These are phyloP conservation scores for Trypanosoma theileri DNA, from an alignment of 208 protist genomes.

Conservation along the genomic window DNA sequence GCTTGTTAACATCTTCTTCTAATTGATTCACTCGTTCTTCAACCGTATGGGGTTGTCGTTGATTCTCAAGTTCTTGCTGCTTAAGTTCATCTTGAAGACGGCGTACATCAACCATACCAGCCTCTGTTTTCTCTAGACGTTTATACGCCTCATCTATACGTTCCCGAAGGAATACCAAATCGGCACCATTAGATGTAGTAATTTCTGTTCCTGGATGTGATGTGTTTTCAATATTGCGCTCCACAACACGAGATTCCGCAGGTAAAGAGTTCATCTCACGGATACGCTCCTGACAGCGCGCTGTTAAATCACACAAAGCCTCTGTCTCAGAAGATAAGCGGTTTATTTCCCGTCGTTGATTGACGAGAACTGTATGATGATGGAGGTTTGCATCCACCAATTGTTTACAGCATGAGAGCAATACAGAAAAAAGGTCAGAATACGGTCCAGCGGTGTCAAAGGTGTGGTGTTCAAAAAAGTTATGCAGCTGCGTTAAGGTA, in stretches of 20 bases:
- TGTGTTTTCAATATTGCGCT: not conserved
- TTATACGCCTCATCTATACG: conserved; percentile 3
- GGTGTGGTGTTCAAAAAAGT: conserved; percentile 49
- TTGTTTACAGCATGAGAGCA: conserved; percentile 63
- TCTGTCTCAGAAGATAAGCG: conserved; percentile 25
- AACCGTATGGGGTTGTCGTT: not conserved
- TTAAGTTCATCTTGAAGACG: conserved; percentile 8
- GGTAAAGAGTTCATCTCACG: conserved; percentile 1
- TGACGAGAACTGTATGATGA: conserved; percentile 20
- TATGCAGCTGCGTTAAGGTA: conserved; percentile 44
- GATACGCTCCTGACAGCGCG: conserved; percentile 18
- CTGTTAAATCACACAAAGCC: conserved; percentile 6
- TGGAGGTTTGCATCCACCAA: conserved; percentile 44
- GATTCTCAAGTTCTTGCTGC: not conserved
- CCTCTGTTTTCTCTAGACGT: not conserved
- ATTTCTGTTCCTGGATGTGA: not conserved
- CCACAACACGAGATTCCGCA: not conserved
- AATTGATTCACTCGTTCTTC: conserved; percentile 3
- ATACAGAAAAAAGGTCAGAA: conserved; percentile 63
- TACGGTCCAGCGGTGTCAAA: conserved; percentile 78
- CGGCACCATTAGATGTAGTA: not conserved
- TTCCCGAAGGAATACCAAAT: not conserved
- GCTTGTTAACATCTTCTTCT: conserved; percentile 15
- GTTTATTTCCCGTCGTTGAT: conserved; percentile 19
- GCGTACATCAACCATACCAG: conserved; percentile 3